phyloP scores from a whole-genome alignment of 768 basidiomycete genomes.

The Paxillus ammoniavirescens region DNA sequence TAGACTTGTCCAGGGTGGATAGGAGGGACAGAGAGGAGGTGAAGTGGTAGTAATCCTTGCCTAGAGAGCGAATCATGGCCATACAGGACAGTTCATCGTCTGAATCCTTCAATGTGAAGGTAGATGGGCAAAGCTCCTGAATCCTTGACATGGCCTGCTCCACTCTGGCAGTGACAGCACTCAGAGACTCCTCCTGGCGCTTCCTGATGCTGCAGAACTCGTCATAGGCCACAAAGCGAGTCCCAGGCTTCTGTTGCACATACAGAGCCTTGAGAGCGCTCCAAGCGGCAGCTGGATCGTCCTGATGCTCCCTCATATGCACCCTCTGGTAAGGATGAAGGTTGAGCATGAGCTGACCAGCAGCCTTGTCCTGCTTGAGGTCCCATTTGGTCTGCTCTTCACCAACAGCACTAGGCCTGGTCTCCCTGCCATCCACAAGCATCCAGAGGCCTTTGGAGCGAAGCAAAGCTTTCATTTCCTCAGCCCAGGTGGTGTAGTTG shows the following conservation, averaged over 20 bases:
- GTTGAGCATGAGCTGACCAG: no score
- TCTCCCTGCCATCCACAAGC: no score
- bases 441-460: no score
- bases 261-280: not conserved
- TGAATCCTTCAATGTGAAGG: not conserved
- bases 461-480: no score
- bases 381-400: no score
- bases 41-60: slow-evolving; percentile 8
- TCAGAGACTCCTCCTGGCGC: slow-evolving; percentile 1
- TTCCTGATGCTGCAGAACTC: slow-evolving; percentile 10
- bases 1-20: no score
- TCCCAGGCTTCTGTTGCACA: slow-evolving; percentile 4
- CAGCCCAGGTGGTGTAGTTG: no score
- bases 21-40: slow-evolving; percentile 10
- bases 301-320: not conserved
- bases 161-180: slow-evolving; percentile 2
- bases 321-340: not conserved
- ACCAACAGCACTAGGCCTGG: no score
- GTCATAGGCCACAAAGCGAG: slow-evolving; percentile 6
- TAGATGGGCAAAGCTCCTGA: not conserved
- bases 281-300: not conserved
- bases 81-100: slow-evolving; percentile 10
- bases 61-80: slow-evolving; percentile 9
- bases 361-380: no score
- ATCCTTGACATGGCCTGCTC: slow-evolving; percentile 5